phyloP scores from a whole-genome alignment of 805 yeast species.

The Zygosaccharomyces siamensis region DNA sequence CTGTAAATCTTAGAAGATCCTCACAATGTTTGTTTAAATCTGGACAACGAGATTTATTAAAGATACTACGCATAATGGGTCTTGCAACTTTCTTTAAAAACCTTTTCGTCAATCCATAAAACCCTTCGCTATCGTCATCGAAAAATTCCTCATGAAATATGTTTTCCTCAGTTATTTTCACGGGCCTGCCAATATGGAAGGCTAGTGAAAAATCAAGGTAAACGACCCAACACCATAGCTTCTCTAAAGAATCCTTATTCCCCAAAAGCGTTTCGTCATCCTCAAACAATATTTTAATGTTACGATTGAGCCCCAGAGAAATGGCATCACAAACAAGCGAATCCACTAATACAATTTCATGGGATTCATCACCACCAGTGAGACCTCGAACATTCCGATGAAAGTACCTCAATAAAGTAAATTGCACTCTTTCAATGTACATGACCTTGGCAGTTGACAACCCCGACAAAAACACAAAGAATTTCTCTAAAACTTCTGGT shows the following conservation, averaged over 20 bases:
- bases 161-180: conserved; percentile 9
- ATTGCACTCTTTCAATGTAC: conserved; percentile 30
- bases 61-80: conserved; percentile 14
- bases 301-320: conserved; percentile 24
- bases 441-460: conserved; percentile 25
- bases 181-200: conserved; percentile 25
- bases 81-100: conserved; percentile 17
- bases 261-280: conserved; percentile 21
- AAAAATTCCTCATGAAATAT: conserved; percentile 6
- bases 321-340: conserved; percentile 18
- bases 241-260: conserved; percentile 18
- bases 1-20: conserved; percentile 8
- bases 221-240: conserved; percentile 28
- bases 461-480: conserved; percentile 27
- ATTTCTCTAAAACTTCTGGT: conserved; percentile 21
- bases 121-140: conserved; percentile 2
- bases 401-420: conserved; percentile 20
- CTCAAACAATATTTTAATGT: conserved; percentile 16
- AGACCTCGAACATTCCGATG: conserved; percentile 10
- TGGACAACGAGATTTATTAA: conserved; percentile 13
- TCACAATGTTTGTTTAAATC: conserved; percentile 9
- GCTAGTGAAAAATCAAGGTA: conserved; percentile 25
- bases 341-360: conserved; percentile 15
- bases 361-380: conserved; percentile 28
- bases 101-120: conserved; percentile 14